Conservation (phyloP, 1,284 basidiomycete genomes). For the Inonotus obliquus region DNA sequence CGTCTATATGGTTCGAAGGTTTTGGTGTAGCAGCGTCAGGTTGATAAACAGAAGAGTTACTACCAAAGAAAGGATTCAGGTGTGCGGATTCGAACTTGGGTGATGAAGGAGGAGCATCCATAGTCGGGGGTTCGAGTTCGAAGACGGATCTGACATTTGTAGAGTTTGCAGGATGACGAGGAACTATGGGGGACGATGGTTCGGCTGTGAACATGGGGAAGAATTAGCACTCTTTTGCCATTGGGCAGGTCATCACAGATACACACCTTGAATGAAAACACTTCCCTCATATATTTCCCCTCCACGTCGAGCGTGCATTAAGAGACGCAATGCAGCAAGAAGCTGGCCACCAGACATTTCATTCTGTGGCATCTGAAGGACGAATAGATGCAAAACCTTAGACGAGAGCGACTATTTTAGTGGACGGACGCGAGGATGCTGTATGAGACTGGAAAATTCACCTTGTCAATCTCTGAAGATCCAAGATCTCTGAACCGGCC, state of each 20-base stretch:
- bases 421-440: too few relatives aligned
- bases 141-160: constrained; percentile 17
- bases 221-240: background rate
- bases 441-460: constrained; percentile 28
- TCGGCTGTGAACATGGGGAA: background rate
- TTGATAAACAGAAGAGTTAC: constrained; percentile 20
- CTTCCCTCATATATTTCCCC: constrained; percentile 53
- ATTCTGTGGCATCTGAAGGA: constrained; percentile 42
- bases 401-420: too few relatives aligned
- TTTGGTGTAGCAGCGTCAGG: constrained; percentile 25
- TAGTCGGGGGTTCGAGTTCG: constrained; percentile 21
- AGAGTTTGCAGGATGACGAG: constrained; percentile 9
- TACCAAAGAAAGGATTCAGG: too few relatives aligned
- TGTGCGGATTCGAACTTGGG: constrained; percentile 18
- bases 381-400: constrained; percentile 63
- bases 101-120: constrained; percentile 26
- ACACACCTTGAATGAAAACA: constrained; percentile 67
- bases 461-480: constrained; percentile 58
- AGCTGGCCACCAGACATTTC: constrained; percentile 63
- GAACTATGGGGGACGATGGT: constrained; percentile 8
- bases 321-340: constrained; percentile 64
- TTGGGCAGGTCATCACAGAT: background rate
- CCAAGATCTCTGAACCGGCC: constrained; percentile 57
- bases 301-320: constrained; percentile 57
- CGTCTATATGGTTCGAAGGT: constrained; percentile 20